These are phyloP conservation scores for Fistulifera pelliculosa DNA, from an alignment of 108 stramenopile genomes.

Conservation along the genomic window DNA sequence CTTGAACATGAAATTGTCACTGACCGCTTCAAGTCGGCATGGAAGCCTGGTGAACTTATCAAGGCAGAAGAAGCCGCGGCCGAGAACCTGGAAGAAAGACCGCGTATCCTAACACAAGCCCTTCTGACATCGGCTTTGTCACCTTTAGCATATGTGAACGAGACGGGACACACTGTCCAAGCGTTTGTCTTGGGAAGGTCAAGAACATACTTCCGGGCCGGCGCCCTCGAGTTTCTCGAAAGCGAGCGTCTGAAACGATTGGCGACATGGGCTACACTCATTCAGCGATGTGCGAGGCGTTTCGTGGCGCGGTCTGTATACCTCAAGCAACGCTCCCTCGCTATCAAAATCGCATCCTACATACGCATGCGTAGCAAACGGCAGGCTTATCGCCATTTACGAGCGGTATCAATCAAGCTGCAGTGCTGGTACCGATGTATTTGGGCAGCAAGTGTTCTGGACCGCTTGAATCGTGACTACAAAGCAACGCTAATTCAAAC, in stretches of 20 bases:
- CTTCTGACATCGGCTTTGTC: slow-evolving; percentile 13
- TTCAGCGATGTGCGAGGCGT: slow-evolving; percentile 48
- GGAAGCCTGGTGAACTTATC: slow-evolving; percentile 17
- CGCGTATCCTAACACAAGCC: background rate
- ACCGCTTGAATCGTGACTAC: slow-evolving; percentile 28
- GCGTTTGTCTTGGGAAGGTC: slow-evolving; percentile 82
- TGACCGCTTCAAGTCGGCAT: slow-evolving; percentile 56
- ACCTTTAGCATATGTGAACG: background rate
- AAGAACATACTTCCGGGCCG: slow-evolving; percentile 80
- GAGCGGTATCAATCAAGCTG: slow-evolving; percentile 34
- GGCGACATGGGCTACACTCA: slow-evolving; percentile 40
- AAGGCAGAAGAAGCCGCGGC: slow-evolving; percentile 1
- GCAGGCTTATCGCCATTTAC: slow-evolving; percentile 29
- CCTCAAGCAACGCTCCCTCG: slow-evolving; percentile 21
- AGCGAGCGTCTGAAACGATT: slow-evolving; percentile 55
- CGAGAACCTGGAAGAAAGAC: slow-evolving; percentile 6
- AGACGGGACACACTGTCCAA: background rate
- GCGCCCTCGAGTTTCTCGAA: slow-evolving; percentile 80
- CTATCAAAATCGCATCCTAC: slow-evolving; percentile 34
- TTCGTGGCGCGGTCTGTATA: slow-evolving; percentile 28
- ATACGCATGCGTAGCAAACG: slow-evolving; percentile 26
- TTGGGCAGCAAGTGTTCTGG: slow-evolving; percentile 28
- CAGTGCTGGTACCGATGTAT: slow-evolving; percentile 64
- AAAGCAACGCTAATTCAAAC: slow-evolving; percentile 67
- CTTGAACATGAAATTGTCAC: slow-evolving; percentile 71